Conservation (phyloP, 2,329 filamentous ascomycete species). For the Orbilia blumenaviensis region DNA sequence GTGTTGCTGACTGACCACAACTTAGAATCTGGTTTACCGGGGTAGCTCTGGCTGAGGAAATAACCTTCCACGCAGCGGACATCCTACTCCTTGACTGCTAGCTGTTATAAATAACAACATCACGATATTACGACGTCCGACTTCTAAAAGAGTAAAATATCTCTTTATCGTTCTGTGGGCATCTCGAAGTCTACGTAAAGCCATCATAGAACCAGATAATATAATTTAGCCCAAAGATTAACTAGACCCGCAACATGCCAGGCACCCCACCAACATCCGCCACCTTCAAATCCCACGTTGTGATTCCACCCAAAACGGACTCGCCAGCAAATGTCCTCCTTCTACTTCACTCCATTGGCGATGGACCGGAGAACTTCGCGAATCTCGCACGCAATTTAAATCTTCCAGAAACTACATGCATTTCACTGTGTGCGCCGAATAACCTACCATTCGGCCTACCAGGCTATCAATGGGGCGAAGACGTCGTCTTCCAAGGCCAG, state of each 20-base stretch:
- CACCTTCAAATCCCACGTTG: conserved; percentile 64
- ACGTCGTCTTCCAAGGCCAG: conserved; percentile 64
- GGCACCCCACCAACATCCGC: conserved; percentile 60
- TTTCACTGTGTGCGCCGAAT: conserved; percentile 76
- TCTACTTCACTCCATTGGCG: conserved; percentile 85
- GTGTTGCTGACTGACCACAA: not conserved
- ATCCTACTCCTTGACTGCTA: too few species aligned
- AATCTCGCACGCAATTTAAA: conserved; percentile 73
- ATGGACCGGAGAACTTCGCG: conserved; percentile 75
- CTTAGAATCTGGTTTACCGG: not conserved
- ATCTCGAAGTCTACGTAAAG: too few species aligned
- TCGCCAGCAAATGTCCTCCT: conserved; percentile 75
- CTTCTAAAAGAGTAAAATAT: too few species aligned
- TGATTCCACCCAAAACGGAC: conserved; percentile 61
- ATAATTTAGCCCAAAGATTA: too few species aligned
- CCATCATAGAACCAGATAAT: too few species aligned
- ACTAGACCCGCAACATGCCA: conserved; percentile 58
- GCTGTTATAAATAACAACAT: too few species aligned
- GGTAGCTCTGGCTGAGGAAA: not conserved
- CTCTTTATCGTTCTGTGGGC: too few species aligned
- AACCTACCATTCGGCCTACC: conserved; percentile 75
- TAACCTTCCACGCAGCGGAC: too few species aligned
- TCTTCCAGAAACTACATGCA: conserved; percentile 78
- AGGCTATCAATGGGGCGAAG: conserved; percentile 72
- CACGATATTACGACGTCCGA: too few species aligned